Evolutionary conservation across 2,329 filamentous ascomycete species (phyloP).

Genomic region (Aschersonia sp.): DNA sequence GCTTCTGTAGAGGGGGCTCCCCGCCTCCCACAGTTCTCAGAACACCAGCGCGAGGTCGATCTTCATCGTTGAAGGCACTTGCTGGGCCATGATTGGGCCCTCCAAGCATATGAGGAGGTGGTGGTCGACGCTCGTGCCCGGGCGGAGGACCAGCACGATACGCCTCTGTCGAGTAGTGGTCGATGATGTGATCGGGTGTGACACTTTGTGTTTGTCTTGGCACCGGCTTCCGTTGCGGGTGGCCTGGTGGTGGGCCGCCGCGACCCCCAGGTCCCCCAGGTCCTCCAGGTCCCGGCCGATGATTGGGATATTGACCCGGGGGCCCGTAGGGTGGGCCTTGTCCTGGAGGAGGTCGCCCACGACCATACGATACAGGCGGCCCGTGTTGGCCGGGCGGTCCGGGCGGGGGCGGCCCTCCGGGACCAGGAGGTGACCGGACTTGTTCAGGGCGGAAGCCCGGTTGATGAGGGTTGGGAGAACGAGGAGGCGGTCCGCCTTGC

Average conservation of each 20-base stretch:
- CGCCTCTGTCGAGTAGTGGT: constrained; percentile 19
- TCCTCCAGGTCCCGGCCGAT: constrained; percentile 13
- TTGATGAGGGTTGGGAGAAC: constrained; percentile 14
- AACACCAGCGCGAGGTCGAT: constrained; percentile 63
- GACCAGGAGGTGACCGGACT: constrained; percentile 2
- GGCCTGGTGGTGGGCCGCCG: constrained; percentile 9
- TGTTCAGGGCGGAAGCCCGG: constrained; percentile 13
- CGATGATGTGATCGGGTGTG: constrained; percentile 22
- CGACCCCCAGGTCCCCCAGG: constrained; percentile 12
- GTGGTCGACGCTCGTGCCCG: constrained; percentile 4
- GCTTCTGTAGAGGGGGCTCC: constrained; percentile 12
- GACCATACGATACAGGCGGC: constrained; percentile 8
- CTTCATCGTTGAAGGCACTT: constrained; percentile 29
- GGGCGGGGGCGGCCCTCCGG: constrained; percentile 3
- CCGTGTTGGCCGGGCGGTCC: not conserved
- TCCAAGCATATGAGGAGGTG: constrained; percentile 8
- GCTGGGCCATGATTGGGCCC: constrained; percentile 36
- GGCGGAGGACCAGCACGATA: constrained; percentile 8
- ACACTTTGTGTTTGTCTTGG: constrained; percentile 13
- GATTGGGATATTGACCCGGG: constrained; percentile 6
- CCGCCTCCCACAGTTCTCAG: constrained; percentile 60
- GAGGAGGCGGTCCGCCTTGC: constrained; percentile 8
- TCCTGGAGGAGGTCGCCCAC: constrained; percentile 8
- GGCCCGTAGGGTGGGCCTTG: constrained; percentile 6
- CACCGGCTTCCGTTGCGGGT: constrained; percentile 15